Conservation (phyloP, 257 asterid species). For the Paraleonurus japonicus region DNA sequence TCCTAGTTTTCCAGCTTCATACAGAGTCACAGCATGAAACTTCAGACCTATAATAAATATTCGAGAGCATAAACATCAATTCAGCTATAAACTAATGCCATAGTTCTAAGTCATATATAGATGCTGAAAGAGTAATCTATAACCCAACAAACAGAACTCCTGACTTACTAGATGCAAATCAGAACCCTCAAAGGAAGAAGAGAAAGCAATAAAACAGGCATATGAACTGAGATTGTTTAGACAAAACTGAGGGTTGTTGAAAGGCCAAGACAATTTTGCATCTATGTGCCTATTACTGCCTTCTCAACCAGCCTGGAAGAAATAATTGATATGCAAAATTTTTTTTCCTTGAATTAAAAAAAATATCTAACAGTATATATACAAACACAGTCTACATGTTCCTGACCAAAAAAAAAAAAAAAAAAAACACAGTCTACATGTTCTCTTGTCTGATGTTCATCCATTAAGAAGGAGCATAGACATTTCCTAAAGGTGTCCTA, state of each 20-base stretch:
- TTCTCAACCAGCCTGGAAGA: constrained; percentile 18
- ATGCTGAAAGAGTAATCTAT: constrained; percentile 17
- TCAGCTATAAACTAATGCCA: constrained; percentile 25
- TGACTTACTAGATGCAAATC: constrained; percentile 2
- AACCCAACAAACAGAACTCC: constrained; percentile 5
- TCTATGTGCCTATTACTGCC: constrained; percentile 6
- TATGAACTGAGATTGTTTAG: not conserved
- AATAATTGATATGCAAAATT: not conserved
- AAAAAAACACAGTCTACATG: not conserved
- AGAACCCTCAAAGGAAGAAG: constrained; percentile 12
- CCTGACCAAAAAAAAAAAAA: too few species aligned
- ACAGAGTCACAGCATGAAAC: constrained; percentile 95
- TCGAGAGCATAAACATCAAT: constrained; percentile 17
- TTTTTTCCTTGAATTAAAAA: not conserved
- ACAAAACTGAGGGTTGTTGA: constrained; percentile 6
- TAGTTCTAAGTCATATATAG: not conserved
- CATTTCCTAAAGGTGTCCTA: not conserved
- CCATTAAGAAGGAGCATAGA: not conserved
- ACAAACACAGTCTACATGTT: not conserved
- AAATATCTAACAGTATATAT: not conserved
- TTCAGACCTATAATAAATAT: constrained; percentile 66
- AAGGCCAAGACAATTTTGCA: constrained; percentile 4
- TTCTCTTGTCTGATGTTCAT: not conserved
- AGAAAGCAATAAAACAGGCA: constrained; percentile 2
- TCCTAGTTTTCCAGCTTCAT: constrained; percentile 98